Percentiles rank a stretch among this genome's conserved stretches.
These are phyloP conservation scores for Candida incommunis DNA, from an alignment of 805 yeast genomes.

Conservation along the genomic window DNA sequence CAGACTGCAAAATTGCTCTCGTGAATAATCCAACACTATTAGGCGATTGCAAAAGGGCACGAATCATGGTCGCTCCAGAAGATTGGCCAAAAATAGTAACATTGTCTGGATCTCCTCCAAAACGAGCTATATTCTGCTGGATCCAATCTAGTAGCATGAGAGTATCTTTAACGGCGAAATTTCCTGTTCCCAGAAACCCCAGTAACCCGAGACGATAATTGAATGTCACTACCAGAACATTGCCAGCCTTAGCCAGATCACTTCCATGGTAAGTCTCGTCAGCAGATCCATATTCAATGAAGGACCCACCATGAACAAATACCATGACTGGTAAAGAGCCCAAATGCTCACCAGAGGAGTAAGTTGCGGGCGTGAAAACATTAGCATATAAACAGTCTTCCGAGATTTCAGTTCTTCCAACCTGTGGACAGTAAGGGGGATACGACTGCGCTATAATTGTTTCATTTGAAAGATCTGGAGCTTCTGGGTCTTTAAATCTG, in stretches of 20 bases:
- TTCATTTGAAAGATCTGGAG: constrained; percentile 1
- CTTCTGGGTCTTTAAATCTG: constrained; percentile 8
- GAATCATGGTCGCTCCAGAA: constrained; percentile 19
- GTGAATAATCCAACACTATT: constrained; percentile 8
- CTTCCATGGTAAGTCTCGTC: constrained; percentile 16
- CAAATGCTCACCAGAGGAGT: background rate
- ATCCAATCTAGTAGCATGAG: constrained; percentile 21
- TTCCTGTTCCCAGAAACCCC: constrained; percentile 11
- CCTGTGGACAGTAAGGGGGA: constrained; percentile 10
- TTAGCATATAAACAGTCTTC: constrained; percentile 11
- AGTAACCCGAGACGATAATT: constrained; percentile 11
- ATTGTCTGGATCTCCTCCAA: constrained; percentile 20
- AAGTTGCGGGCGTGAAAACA: constrained; percentile 7
- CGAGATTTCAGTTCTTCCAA: constrained; percentile 3
- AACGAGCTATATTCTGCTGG: constrained; percentile 15
- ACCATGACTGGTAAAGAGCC: constrained; percentile 15
- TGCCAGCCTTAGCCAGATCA: constrained; percentile 9
- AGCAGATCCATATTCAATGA: constrained; percentile 17
- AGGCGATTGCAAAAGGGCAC: constrained; percentile 9
- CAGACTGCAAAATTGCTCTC: constrained; percentile 14
- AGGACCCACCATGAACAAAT: constrained; percentile 28
- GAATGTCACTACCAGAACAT: constrained; percentile 12
- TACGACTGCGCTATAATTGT: constrained; percentile 5
- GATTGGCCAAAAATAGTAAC: constrained; percentile 23
- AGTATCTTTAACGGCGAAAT: constrained; percentile 18